Base-by-base conservation (phyloP, 257 asterid species). In the Capsicum pubescens region DNA sequence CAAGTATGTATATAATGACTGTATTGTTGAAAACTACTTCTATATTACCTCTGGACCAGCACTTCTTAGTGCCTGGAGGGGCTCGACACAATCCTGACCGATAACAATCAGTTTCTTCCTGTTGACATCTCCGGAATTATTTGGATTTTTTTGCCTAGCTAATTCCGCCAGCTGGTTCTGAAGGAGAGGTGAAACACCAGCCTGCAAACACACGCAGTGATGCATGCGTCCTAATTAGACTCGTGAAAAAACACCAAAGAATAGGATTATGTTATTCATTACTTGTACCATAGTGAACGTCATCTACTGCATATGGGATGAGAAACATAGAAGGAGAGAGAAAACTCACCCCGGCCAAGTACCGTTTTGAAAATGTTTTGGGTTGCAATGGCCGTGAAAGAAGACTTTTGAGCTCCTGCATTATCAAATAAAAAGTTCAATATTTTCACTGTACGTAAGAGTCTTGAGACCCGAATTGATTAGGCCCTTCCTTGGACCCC, bases 21-120 rank as follows among this genome's bases (percentile, higher is more conserved):
- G 63, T 76, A 7, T 8, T 76, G 21, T 52, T 76, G 63, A 76
- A 1, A 10, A 26, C 48, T 54, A 71, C 79, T 71, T 44, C 79
- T 0, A 5, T 1, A 79, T 83, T 89, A 90, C 92, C 92, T 85
- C 88, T 35, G 83, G 87, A 10, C 90, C 90, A 11, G 94, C 94
- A 16, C 86, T 89, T 81, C 89, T 90, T 89, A 97, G 91, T 84
- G 99, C 99, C 91, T 95, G 92, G 74, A 97, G 98, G 61, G 99
- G 99, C 87, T 97, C 98, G 64, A 97, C 91, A 13, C 93, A 93
- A 83, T 97, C 96, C 88, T 93, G 99, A 76, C 99, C 99, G 83
- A 95, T 93, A 58, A 97, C 97, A 77, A 92, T 90, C 90, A 97
- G 57, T 83, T 88, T 92, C 82, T 92, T 87, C 89, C 89, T 89